phyloP scores from a whole-genome alignment of 371 early-diverging fungal genomes.

The Mucor saturninus region DNA sequence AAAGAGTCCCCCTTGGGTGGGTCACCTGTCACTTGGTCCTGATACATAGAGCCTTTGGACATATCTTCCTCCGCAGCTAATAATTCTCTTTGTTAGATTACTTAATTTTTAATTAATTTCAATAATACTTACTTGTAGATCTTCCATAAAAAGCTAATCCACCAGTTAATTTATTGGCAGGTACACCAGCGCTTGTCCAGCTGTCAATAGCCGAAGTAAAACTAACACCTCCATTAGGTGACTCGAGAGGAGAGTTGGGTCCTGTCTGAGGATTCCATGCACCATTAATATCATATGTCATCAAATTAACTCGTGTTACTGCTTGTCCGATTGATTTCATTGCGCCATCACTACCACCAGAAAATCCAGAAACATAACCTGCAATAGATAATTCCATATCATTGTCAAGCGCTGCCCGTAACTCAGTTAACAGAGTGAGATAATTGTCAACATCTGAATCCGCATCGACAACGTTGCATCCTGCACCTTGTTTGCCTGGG shows the following conservation, averaged over 20 bases:
- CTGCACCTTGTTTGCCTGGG: slow-evolving; percentile 60
- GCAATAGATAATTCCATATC: slow-evolving; percentile 65
- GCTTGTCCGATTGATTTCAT: slow-evolving; percentile 55
- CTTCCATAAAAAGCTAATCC: slow-evolving; percentile 75
- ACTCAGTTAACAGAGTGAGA: slow-evolving; percentile 53
- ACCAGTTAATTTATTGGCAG: slow-evolving; percentile 58
- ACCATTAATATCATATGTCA: slow-evolving; percentile 65
- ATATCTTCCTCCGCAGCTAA: slow-evolving; percentile 39
- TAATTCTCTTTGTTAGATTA: too few species aligned
- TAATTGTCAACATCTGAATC: slow-evolving; percentile 53
- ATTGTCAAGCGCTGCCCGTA: slow-evolving; percentile 61
- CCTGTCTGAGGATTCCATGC: slow-evolving; percentile 53
- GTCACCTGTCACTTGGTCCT: slow-evolving; percentile 29
- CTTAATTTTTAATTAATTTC: too few species aligned
- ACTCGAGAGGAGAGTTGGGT: slow-evolving; percentile 60
- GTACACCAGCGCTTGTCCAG: slow-evolving; percentile 64
- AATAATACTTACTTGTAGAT: slow-evolving; percentile 35
- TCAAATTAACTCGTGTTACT: slow-evolving; percentile 64
- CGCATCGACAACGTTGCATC: slow-evolving; percentile 50
- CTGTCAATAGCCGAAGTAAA: slow-evolving; percentile 50
- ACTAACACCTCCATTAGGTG: slow-evolving; percentile 37
- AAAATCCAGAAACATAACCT: slow-evolving; percentile 54
- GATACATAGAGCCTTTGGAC: slow-evolving; percentile 35
- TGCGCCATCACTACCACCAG: slow-evolving; percentile 52
- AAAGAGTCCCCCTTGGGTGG: slow-evolving; percentile 42